Base-by-base conservation (phyloP, 2,329 filamentous ascomycete genomes). In the Fusarium sp. region DNA sequence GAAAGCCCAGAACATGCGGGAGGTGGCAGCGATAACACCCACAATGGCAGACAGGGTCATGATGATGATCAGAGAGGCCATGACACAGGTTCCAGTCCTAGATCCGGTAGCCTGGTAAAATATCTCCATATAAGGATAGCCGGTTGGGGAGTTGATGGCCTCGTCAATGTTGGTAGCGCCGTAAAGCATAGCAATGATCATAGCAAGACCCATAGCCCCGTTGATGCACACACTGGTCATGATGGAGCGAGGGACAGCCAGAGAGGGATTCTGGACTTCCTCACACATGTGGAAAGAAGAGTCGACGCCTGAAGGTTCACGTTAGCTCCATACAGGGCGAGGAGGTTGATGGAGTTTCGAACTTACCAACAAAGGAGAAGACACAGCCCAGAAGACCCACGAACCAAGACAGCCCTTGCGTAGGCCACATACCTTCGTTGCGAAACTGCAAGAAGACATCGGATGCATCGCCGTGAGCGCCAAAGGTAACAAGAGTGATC, bases 401-500 rank as follows among this genome's bases (percentile, higher is more conserved):
- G 6, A 72, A 74, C 69, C 69, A 74, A 0, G 72, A 74, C 0
- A 74, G 61, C 11, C 72, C 69, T 7, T 74, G 67, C 0, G 61
- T 61, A 1, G 69, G 62, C 72, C 72, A 74, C 42, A 60, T 50
- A 8, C 72, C 72, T 15, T 58, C 58, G 15, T 74, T 74, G 9
- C 69, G 59, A 51, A 76, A 79, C 8, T 75, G 67, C 1, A 71
- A 60, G 22, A 80, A 80, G 2, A 80, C 76, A 0, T 75, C 70
- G 0, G 77, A 69, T 1, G 61, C 65, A 5, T 66, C 71, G 1
- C 77, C 70, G 1, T 72, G 69, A 7, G 75, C 74, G 22, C 78
- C 77, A 7, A 74, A 72, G 57, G 72, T 76, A 4, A 83, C 69
- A 2, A 66, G 61, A 1, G 80, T 77, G 1, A 80, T 75, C 11